Evolutionary conservation across 257 asterid species (phyloP).

Genomic region (Handroanthus guayacan): DNA sequence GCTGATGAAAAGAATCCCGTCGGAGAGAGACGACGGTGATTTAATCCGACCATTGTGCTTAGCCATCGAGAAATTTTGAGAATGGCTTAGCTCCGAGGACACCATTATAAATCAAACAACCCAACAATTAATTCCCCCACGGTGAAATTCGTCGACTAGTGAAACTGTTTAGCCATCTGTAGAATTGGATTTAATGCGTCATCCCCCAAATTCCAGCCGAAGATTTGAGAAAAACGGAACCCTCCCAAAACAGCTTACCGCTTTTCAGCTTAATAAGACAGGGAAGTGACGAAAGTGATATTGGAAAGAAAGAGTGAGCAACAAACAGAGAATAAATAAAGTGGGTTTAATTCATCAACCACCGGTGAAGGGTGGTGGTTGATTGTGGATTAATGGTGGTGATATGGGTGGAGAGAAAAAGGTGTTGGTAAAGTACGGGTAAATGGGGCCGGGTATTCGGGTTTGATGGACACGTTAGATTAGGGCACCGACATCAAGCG

Average conservation of each 20-base stretch:
- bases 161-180: conserved; percentile 33
- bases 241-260: conserved; percentile 32
- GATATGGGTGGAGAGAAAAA: neutral
- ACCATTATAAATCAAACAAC: conserved; percentile 42
- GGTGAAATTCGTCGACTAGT: conserved; percentile 54
- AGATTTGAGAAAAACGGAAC: conserved; percentile 22
- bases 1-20: conserved; percentile 55
- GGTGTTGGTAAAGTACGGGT: conserved; percentile 22
- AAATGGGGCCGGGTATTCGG: conserved; percentile 34
- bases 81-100: conserved; percentile 44
- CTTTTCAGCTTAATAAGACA: neutral
- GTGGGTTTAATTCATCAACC: conserved; percentile 4
- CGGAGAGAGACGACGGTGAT: conserved; percentile 47
- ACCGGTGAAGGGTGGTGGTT: conserved; percentile 28
- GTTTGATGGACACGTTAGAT: conserved; percentile 36
- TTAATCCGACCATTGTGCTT: conserved; percentile 51
- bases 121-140: conserved; percentile 12
- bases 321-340: neutral
- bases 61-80: conserved; percentile 51
- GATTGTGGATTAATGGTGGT: conserved; percentile 39
- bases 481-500: conserved; percentile 39
- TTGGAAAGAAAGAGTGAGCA: neutral
- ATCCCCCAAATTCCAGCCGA: neutral
- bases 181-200: conserved; percentile 13
- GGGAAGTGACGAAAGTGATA: conserved; percentile 31